phyloP scores from a whole-genome alignment of 306 rosid genomes.

The Comarum palustre region DNA sequence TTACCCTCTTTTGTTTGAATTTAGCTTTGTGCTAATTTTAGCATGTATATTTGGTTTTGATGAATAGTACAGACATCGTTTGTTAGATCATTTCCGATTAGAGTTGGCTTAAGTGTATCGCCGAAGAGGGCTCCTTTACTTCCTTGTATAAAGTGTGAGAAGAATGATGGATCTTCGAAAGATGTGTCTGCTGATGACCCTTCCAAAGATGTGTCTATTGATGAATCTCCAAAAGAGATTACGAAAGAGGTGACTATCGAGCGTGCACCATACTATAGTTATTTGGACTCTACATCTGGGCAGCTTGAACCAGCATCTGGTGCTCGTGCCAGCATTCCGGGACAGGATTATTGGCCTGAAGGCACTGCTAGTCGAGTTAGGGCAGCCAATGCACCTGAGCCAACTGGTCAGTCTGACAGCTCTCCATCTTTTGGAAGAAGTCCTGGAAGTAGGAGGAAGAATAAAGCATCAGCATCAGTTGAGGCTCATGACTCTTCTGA shows the following conservation, averaged over 20 bases:
- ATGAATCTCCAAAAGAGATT: constrained; percentile 37
- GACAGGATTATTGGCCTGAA: constrained; percentile 88
- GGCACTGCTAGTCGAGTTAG: constrained; percentile 83
- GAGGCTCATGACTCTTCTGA: constrained; percentile 36
- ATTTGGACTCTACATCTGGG: constrained; percentile 89
- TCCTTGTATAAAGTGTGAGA: constrained; percentile 65
- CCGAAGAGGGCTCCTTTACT: constrained; percentile 36
- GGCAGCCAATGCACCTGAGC: constrained; percentile 83
- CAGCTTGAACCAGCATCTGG: constrained; percentile 98
- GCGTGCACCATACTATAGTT: constrained; percentile 76
- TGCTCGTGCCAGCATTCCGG: constrained; percentile 92
- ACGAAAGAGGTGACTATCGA: constrained; percentile 52
- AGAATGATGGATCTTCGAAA: constrained; percentile 51
- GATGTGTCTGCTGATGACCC: constrained; percentile 34
- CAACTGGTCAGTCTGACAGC: constrained; percentile 59
- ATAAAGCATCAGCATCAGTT: constrained; percentile 46
- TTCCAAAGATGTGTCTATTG: constrained; percentile 32
- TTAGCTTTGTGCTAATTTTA: constrained; percentile 28
- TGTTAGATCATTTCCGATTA: constrained; percentile 55
- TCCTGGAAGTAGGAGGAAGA: constrained; percentile 94
- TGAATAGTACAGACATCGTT: constrained; percentile 48
- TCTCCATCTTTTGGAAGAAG: constrained; percentile 83
- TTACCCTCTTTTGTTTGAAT: background rate
- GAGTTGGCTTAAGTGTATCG: constrained; percentile 41
- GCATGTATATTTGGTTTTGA: constrained; percentile 13